phyloP scores from a whole-genome alignment of 805 yeast genomes.

The Lipomyces yamanashiensis region DNA sequence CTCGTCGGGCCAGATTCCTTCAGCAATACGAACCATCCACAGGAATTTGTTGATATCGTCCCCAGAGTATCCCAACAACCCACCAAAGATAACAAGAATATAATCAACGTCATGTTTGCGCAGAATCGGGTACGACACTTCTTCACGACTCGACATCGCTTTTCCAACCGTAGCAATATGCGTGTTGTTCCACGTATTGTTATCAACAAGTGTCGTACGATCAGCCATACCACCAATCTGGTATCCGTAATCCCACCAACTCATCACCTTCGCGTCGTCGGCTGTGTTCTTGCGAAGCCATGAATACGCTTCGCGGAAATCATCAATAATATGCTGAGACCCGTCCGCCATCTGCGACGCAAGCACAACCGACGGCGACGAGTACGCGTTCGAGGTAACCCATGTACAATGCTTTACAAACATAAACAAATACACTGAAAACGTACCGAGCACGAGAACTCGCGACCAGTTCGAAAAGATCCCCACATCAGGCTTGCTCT shows the following conservation, averaged over 20 bases:
- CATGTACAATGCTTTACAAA: constrained; percentile 95
- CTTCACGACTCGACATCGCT: constrained; percentile 92
- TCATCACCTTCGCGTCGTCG: constrained; percentile 93
- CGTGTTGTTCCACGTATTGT: constrained; percentile 99
- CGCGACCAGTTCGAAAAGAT: constrained; percentile 53
- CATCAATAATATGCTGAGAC: constrained; percentile 82
- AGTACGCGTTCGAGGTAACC: constrained; percentile 95
- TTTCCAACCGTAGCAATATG: constrained; percentile 99
- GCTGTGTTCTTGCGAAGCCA: constrained; percentile 98
- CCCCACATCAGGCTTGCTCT: constrained; percentile 28
- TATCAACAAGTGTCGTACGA: constrained; percentile 96
- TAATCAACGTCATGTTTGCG: constrained; percentile 94
- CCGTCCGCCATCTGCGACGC: constrained; percentile 88
- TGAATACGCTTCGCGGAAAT: constrained; percentile 97
- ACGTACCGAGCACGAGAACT: constrained; percentile 65
- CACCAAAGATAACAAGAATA: constrained; percentile 91
- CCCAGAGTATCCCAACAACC: constrained; percentile 89
- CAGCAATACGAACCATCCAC: constrained; percentile 99
- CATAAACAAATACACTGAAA: constrained; percentile 71
- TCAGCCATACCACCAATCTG: constrained; percentile 99
- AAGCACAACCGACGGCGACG: constrained; percentile 96
- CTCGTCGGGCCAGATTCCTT: constrained; percentile 99
- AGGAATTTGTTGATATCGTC: constrained; percentile 95
- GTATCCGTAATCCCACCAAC: constrained; percentile 99
- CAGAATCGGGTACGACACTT: constrained; percentile 83